phyloP scores from a whole-genome alignment of 202 grass and related monocot species.

The Brachypodium distachyon region DNA sequence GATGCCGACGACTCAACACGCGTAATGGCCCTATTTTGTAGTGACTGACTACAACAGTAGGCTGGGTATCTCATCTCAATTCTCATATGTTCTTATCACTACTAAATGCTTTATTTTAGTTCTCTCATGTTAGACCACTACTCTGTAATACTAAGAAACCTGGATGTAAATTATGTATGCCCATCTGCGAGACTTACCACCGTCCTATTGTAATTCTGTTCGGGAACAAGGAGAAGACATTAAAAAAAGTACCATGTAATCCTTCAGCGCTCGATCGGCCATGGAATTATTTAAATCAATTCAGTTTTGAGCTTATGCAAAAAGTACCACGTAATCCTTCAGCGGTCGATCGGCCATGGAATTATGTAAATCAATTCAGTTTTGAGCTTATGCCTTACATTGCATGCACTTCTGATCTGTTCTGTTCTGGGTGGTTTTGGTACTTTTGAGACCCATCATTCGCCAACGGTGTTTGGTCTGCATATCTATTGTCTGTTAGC shows the following conservation, averaged over 20 bases:
- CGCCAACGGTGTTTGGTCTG: not conserved
- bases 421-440: not conserved
- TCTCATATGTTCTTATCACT: constrained; percentile 22
- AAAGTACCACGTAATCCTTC: constrained; percentile 31
- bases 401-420: no score
- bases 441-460: constrained; percentile 6
- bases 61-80: constrained; percentile 32
- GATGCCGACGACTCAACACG: constrained; percentile 28
- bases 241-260: constrained; percentile 38
- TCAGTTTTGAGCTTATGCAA: no score
- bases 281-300: constrained; percentile 24
- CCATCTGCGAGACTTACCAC: not conserved
- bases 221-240: not conserved
- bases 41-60: constrained; percentile 89
- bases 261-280: constrained; percentile 26
- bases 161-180: constrained; percentile 81
- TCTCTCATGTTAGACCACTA: constrained; percentile 46
- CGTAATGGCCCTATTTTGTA: constrained; percentile 69
- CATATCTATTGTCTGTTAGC: not conserved
- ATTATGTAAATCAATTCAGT: constrained; percentile 20
- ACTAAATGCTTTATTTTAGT: constrained; percentile 46
- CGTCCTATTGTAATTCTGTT: constrained; percentile 47
- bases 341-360: constrained; percentile 26
- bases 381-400: not conserved
- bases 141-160: constrained; percentile 40